A percentile compares a stretch with the other conserved stretches of the same genome.
phyloP scores from a whole-genome alignment of 1,284 basidiomycete species.

The Apiotrichum mycotoxinovorans region DNA sequence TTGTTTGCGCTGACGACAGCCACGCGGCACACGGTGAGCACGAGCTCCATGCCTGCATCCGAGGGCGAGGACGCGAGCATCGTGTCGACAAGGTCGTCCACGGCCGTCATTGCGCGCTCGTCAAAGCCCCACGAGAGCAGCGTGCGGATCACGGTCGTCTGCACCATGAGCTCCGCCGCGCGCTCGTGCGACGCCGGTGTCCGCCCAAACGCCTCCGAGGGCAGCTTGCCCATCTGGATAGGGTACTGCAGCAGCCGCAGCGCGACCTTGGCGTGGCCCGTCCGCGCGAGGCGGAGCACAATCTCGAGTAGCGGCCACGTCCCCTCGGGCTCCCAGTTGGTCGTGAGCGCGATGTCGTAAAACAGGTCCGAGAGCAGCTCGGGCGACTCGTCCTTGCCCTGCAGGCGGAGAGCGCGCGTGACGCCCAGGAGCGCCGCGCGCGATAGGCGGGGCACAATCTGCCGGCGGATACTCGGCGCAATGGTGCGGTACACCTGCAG shows the following conservation, averaged over 20 bases:
- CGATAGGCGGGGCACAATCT: conserved; percentile 5
- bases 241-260: conserved; percentile 23
- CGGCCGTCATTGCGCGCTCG: conserved; percentile 9
- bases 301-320: conserved; percentile 23
- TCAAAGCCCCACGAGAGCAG: conserved; percentile 16
- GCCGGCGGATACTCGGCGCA: conserved; percentile 7
- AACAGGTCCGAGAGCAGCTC: conserved; percentile 16
- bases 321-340: conserved; percentile 14
- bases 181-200: conserved; percentile 10
- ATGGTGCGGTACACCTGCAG: conserved; percentile 14
- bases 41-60: conserved; percentile 8
- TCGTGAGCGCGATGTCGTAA: conserved; percentile 18
- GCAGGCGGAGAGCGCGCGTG: conserved; percentile 6
- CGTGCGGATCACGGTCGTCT: conserved; percentile 14
- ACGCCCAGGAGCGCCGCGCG: conserved; percentile 5
- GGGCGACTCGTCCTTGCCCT: conserved; percentile 4
- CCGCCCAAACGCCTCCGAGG: conserved; percentile 10
- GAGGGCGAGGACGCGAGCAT: conserved; percentile 9
- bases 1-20: background rate
- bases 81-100: conserved; percentile 18
- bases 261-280: conserved; percentile 9
- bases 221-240: conserved; percentile 21
- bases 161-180: conserved; percentile 18
- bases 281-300: conserved; percentile 14
- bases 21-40: conserved; percentile 10